These are phyloP conservation scores for Selaginella tamariscina DNA, from an alignment of 75 land plant species.

Conservation along the genomic window DNA sequence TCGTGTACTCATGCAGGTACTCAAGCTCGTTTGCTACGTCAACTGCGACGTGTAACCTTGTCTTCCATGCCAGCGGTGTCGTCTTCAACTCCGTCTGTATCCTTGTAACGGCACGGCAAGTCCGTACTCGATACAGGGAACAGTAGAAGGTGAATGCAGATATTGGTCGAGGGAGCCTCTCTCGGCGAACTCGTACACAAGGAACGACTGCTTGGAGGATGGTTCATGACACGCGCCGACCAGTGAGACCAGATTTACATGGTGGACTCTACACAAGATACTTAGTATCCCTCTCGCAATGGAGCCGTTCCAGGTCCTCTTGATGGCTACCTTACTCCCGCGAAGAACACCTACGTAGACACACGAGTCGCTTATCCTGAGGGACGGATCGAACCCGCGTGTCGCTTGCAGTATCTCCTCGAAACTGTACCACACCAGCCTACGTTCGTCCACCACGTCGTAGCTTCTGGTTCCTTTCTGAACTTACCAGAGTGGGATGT, in stretches of 20 bases:
- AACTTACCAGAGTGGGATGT: not conserved
- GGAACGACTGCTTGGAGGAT: not conserved
- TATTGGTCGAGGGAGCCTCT: not conserved
- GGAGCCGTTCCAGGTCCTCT: not conserved
- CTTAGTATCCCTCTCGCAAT: not conserved
- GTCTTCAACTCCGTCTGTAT: not conserved
- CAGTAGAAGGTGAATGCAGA: no score
- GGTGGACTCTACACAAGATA: not conserved
- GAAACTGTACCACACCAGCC: not conserved
- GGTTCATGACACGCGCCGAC: not conserved
- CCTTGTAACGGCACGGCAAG: not conserved
- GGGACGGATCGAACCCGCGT: not conserved
- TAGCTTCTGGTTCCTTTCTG: no score
- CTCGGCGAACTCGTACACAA: slow-evolving; percentile 12
- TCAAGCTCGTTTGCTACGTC: slow-evolving; percentile 6
- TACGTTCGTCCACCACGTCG: not conserved
- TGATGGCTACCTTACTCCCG: slow-evolving; percentile 1
- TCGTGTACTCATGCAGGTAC: slow-evolving; percentile 4
- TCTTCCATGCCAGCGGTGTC: not conserved
- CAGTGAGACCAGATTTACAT: not conserved
- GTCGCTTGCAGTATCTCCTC: not conserved
- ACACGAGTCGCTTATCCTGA: not conserved
- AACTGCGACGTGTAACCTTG: not conserved
- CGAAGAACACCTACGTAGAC: not conserved
- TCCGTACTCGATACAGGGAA: not conserved